phyloP scores from a whole-genome alignment of 768 basidiomycete species.

The Termitomyces sp. region DNA sequence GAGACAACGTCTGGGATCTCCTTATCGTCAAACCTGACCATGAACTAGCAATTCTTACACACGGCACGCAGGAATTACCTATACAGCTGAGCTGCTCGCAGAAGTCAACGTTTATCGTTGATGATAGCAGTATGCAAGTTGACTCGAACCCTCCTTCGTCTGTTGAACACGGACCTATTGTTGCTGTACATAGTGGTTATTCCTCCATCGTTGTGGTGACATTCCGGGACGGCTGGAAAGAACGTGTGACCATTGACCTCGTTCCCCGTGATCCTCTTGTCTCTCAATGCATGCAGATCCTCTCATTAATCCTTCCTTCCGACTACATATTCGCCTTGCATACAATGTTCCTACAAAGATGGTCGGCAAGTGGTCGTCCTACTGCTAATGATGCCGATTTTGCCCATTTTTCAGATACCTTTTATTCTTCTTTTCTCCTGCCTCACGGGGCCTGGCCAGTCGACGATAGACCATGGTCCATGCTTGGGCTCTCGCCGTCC shows the following conservation, averaged over 20 bases:
- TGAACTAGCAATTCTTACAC: constrained; percentile 54
- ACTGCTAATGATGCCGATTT: constrained; percentile 50
- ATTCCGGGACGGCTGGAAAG: constrained; percentile 46
- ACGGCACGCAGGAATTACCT: constrained; percentile 46
- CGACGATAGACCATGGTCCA: constrained; percentile 40
- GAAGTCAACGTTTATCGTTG: not conserved
- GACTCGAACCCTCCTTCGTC: constrained; percentile 13
- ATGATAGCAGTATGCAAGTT: constrained; percentile 19
- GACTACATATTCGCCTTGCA: constrained; percentile 57
- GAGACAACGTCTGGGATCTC: constrained; percentile 63
- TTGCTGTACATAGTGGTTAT: constrained; percentile 43
- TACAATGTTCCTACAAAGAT: constrained; percentile 48
- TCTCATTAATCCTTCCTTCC: constrained; percentile 58
- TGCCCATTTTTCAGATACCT: constrained; percentile 47
- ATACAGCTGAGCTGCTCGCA: constrained; percentile 25
- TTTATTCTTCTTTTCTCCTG: constrained; percentile 46
- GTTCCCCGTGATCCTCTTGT: constrained; percentile 54
- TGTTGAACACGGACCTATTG: constrained; percentile 31
- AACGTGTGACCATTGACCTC: constrained; percentile 50
- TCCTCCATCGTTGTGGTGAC: constrained; percentile 49
- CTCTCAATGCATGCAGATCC: constrained; percentile 51
- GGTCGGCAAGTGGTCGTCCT: constrained; percentile 46
- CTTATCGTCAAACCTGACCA: constrained; percentile 59
- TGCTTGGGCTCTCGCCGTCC: constrained; percentile 39
- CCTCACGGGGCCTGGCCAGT: constrained; percentile 16